Evolutionary conservation across 192 early-diverging fungal genomes (phyloP).

Genomic region (Backusella tarrabulga): DNA sequence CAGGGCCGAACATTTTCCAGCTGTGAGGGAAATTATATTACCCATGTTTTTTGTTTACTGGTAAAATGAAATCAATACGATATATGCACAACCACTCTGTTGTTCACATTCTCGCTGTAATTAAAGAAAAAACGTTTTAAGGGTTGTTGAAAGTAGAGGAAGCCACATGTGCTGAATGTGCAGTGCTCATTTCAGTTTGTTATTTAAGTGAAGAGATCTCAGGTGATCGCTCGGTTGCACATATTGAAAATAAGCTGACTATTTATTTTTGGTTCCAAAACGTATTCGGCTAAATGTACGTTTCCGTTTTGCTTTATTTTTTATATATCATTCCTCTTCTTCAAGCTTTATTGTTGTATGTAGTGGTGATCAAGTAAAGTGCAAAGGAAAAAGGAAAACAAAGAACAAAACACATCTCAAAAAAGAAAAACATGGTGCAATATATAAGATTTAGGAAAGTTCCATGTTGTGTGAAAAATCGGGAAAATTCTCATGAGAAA

Average conservation of each 20-base stretch:
- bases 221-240: not conserved
- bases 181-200: not conserved
- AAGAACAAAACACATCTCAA: not conserved
- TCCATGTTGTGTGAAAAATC: constrained; percentile 2
- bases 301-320: not conserved
- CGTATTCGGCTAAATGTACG: not conserved
- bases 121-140: not conserved
- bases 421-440: not conserved
- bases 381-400: not conserved
- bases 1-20: not conserved
- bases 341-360: not conserved
- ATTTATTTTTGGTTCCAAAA: not conserved
- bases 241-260: not conserved
- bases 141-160: not conserved
- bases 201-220: not conserved
- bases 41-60: not conserved
- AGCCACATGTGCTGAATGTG: not conserved
- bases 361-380: not conserved
- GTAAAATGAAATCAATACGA: not conserved
- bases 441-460: constrained; percentile 11
- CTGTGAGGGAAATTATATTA: not conserved
- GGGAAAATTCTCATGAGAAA: not conserved
- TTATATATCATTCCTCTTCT: not conserved
- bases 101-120: not conserved
- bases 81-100: not conserved